Evolutionary conservation across 2,329 filamentous ascomycete species (phyloP), one percentile per base, ranked within the genome.

Genomic region (Colletotrichum orbiculare): DNA sequence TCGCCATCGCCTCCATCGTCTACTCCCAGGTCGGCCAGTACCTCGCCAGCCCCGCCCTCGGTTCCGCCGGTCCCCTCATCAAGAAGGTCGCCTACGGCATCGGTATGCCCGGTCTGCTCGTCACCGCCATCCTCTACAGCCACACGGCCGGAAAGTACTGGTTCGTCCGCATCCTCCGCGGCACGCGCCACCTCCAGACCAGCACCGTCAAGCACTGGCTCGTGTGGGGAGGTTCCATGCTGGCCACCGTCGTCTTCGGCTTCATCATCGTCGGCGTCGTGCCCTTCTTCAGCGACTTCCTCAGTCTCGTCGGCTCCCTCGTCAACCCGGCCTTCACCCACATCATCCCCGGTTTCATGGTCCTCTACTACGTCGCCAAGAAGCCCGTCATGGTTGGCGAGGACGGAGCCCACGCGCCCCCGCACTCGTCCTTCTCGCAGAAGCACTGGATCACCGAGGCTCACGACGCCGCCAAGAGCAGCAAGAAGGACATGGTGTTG

Each of bases 261-360:
- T 78, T 79, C 66, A 65, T 80, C 41, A 71, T 80, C 11, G 75
- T 77, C 4, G 78, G 82, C 1, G 81, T 82, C 5, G 82, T 86
- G 17, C 84, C 84, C 2, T 81, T 85, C 34, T 85, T 86, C 72
- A 82, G 81, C 66, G 84, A 85, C 61, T 72, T 86, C 6, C 79
- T 86, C 43, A 82, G 82, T 2, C 81, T 86, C 50, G 76, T 81
- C 6, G 75, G 73, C 2, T 69, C 73, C 2, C 54, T 56, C 13
- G 12, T 56, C 54, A 47, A 46, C 42, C 54, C 54, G 7, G n/a
- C 37, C 33, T 56, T 56, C 38, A 56, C 54, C 8, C 34, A 46
- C 33, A 34, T 56, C 17, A 15, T 56, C 15, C 54, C 42, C 3
- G 54, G 42, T 2, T 56, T 56, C 2, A 47, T 56, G 54, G 15